Conservation (phyloP, 2,329 filamentous ascomycete genomes). For the Diaporthe citri region DNA sequence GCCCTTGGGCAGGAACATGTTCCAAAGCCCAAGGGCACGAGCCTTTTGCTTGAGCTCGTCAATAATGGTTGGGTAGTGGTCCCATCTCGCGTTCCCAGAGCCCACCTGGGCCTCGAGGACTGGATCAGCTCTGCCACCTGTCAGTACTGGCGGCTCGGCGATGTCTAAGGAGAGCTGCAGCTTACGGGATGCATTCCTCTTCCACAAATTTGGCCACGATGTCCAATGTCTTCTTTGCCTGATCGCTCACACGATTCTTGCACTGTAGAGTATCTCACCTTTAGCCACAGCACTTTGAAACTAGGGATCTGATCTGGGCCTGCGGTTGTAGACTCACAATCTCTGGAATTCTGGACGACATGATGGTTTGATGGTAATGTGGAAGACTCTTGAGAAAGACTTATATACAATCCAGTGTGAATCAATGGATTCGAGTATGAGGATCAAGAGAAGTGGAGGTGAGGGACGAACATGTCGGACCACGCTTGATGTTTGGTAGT, state of each 20-base stretch:
- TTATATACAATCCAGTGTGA: background rate
- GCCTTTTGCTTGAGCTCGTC: conserved; percentile 92
- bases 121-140: conserved; percentile 74
- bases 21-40: conserved; percentile 89
- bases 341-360: conserved; percentile 45
- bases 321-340: conserved; percentile 41
- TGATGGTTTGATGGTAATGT: conserved; percentile 33
- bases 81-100: conserved; percentile 81
- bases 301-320: background rate
- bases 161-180: background rate
- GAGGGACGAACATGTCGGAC: background rate
- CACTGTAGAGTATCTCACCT: conserved; percentile 51
- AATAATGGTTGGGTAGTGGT: conserved; percentile 81
- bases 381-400: background rate
- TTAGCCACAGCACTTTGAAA: conserved; percentile 15
- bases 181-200: conserved; percentile 89
- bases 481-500: conserved; percentile 19
- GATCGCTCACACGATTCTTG: conserved; percentile 78
- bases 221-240: conserved; percentile 86
- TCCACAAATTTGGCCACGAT: conserved; percentile 95
- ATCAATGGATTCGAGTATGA: background rate
- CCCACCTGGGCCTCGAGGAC: conserved; percentile 86
- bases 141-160: conserved; percentile 8
- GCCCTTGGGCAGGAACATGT: conserved; percentile 95
- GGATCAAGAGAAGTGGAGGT: conserved; percentile 7